These are phyloP conservation scores for Aspergillus alliaceus DNA, from an alignment of 2,329 filamentous ascomycete species.

Conservation along the genomic window DNA sequence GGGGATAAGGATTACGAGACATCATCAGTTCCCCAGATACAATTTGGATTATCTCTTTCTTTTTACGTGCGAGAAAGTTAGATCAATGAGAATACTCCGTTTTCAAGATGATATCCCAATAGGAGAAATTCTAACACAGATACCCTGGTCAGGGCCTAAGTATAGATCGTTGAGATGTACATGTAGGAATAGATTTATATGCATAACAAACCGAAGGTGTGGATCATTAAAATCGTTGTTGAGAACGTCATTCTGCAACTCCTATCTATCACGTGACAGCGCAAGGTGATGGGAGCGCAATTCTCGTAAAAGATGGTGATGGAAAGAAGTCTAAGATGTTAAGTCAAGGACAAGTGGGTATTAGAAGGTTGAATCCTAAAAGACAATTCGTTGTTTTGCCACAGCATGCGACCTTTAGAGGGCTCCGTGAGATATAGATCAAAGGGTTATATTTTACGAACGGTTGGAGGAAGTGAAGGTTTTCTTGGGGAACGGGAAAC, in stretches of 20 bases:
- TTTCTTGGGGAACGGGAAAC: constrained; percentile 81
- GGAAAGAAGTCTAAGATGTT: constrained; percentile 28
- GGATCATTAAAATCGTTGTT: constrained; percentile 35
- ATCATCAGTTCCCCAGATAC: constrained; percentile 3
- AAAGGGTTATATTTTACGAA: constrained; percentile 18
- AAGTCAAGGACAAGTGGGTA: constrained; percentile 33
- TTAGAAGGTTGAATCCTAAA: constrained; percentile 46
- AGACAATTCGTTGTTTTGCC: constrained; percentile 14
- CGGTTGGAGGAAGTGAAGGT: constrained; percentile 58
- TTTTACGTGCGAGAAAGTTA: constrained; percentile 6
- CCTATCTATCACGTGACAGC: constrained; percentile 16
- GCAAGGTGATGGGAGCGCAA: constrained; percentile 12
- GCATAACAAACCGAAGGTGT: constrained; percentile 9
- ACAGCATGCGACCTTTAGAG: background rate
- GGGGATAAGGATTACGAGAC: background rate
- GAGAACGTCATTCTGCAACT: constrained; percentile 30
- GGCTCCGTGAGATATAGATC: background rate
- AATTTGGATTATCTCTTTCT: constrained; percentile 10
- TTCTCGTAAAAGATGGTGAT: constrained; percentile 8
- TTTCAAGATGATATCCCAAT: background rate
- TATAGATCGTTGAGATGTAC: background rate
- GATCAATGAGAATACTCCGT: background rate
- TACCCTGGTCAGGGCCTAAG: too few relatives aligned
- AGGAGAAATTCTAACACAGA: background rate
- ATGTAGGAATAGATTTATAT: constrained; percentile 12